phyloP scores from a whole-genome alignment of 2,329 filamentous ascomycete species.

The Exophiala sp. region DNA sequence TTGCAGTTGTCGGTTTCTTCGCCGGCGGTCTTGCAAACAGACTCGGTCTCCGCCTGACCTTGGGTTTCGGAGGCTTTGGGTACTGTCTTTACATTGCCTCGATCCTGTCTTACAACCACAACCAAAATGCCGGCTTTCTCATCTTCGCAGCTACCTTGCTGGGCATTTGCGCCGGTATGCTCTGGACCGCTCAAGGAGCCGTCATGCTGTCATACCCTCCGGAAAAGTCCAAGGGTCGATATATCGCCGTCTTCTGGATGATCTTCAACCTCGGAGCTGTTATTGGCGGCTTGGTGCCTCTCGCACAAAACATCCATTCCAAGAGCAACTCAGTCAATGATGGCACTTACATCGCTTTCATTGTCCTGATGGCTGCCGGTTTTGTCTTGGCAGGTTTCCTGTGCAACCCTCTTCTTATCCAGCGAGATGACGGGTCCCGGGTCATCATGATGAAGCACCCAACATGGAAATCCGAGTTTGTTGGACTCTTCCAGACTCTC shows the following conservation, averaged over 20 bases:
- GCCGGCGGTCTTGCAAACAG: slow-evolving; percentile 40
- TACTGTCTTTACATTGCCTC: slow-evolving; percentile 36
- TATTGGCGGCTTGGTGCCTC: slow-evolving; percentile 59
- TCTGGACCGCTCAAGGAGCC: slow-evolving; percentile 40
- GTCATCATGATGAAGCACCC: slow-evolving; percentile 89
- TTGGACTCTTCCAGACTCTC: slow-evolving; percentile 69
- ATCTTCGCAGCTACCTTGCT: slow-evolving; percentile 38
- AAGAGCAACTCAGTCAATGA: slow-evolving; percentile 46
- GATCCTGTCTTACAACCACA: slow-evolving; percentile 39
- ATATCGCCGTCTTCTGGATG: slow-evolving; percentile 81
- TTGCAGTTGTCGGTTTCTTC: slow-evolving; percentile 54
- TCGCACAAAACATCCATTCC: slow-evolving; percentile 43
- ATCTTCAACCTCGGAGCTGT: slow-evolving; percentile 84
- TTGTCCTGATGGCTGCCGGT: slow-evolving; percentile 71
- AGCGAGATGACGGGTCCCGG: slow-evolving; percentile 69
- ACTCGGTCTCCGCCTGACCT: slow-evolving; percentile 31
- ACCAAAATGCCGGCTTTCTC: slow-evolving; percentile 36
- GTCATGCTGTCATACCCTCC: slow-evolving; percentile 66
- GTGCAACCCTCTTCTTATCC: slow-evolving; percentile 61
- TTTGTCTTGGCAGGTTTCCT: slow-evolving; percentile 59
- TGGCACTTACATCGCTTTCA: slow-evolving; percentile 82
- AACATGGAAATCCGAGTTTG: slow-evolving; percentile 72
- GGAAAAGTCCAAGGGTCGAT: slow-evolving; percentile 69
- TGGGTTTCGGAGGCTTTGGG: slow-evolving; percentile 33
- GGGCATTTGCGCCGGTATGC: slow-evolving; percentile 37